These are phyloP conservation scores for Vitis cinerea DNA, from an alignment of 164 flowering plant species.

Conservation along the genomic window DNA sequence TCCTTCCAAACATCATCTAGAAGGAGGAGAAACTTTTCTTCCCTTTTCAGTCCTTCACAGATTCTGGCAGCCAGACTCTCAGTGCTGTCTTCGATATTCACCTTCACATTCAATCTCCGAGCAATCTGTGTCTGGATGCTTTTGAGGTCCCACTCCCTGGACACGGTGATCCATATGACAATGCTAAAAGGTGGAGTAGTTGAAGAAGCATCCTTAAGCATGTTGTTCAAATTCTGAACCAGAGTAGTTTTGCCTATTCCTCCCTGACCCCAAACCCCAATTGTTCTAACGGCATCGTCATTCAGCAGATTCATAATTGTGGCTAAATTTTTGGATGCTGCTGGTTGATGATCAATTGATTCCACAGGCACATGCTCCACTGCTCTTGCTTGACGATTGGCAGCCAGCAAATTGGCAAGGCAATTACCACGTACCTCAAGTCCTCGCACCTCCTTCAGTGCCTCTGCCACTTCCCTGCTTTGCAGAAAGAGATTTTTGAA, in stretches of 20 bases:
- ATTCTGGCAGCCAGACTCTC: conserved; percentile 6
- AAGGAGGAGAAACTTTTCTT: conserved; percentile 1
- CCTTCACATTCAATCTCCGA: conserved; percentile 18
- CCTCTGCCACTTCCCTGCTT: neutral
- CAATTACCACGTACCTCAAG: neutral
- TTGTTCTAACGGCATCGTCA: neutral
- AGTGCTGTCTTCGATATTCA: too few relatives aligned
- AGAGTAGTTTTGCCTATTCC: conserved; percentile 23
- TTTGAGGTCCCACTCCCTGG: conserved; percentile 12
- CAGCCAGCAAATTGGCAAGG: neutral
- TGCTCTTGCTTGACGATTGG: neutral
- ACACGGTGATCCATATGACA: conserved; percentile 17
- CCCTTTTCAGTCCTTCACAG: conserved; percentile 24
- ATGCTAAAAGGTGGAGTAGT: neutral
- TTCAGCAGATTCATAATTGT: conserved; percentile 3
- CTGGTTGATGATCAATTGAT: conserved; percentile 6
- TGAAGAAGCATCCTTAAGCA: neutral
- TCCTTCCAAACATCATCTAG: too few relatives aligned
- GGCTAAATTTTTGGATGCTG: conserved; percentile 5
- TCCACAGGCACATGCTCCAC: conserved; percentile 12
- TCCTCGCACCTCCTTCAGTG: neutral
- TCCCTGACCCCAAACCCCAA: conserved; percentile 24
- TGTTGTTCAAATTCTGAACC: conserved; percentile 17
- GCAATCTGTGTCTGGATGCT: conserved; percentile 17
- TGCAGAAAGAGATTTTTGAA: neutral